These are phyloP conservation scores for Pichia gijzeniarum DNA, from an alignment of 805 yeast genomes.

Conservation along the genomic window DNA sequence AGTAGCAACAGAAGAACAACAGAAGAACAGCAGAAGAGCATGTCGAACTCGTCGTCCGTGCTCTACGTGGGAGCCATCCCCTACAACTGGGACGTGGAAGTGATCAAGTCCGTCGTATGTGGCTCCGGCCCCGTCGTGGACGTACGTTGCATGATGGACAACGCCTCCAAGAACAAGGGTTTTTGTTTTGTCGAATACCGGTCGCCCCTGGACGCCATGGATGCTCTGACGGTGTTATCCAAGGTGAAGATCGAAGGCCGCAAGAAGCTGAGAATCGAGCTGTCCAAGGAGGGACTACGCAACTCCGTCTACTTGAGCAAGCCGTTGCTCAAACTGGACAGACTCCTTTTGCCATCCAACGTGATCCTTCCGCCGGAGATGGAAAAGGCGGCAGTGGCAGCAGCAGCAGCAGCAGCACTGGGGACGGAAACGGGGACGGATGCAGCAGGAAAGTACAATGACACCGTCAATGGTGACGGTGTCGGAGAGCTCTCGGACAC, in stretches of 20 bases:
- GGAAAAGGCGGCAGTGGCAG: constrained; percentile 10
- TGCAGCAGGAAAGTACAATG: constrained; percentile 6
- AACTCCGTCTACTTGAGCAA: constrained; percentile 28
- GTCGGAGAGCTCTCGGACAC: background rate
- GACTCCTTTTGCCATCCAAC: constrained; percentile 46
- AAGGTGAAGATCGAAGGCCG: constrained; percentile 41
- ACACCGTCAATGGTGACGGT: constrained; percentile 1
- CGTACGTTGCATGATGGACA: constrained; percentile 55
- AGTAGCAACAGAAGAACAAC: background rate
- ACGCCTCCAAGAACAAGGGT: constrained; percentile 57
- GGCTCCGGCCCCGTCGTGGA: constrained; percentile 70
- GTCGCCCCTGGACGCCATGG: constrained; percentile 45
- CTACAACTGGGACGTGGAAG: constrained; percentile 62
- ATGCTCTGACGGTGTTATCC: constrained; percentile 39
- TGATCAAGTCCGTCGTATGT: constrained; percentile 56
- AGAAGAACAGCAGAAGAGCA: background rate
- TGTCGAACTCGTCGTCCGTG: constrained; percentile 32
- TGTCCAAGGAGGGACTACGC: constrained; percentile 55
- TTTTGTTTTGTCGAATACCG: constrained; percentile 58
- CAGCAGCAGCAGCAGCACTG: background rate
- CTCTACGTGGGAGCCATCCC: constrained; percentile 61
- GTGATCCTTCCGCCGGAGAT: constrained; percentile 53
- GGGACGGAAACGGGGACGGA: too few species aligned
- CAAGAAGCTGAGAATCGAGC: constrained; percentile 48
- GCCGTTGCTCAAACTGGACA: constrained; percentile 37